Base-by-base conservation (phyloP, 2,329 filamentous ascomycete species). In the Epichloe baconii region DNA sequence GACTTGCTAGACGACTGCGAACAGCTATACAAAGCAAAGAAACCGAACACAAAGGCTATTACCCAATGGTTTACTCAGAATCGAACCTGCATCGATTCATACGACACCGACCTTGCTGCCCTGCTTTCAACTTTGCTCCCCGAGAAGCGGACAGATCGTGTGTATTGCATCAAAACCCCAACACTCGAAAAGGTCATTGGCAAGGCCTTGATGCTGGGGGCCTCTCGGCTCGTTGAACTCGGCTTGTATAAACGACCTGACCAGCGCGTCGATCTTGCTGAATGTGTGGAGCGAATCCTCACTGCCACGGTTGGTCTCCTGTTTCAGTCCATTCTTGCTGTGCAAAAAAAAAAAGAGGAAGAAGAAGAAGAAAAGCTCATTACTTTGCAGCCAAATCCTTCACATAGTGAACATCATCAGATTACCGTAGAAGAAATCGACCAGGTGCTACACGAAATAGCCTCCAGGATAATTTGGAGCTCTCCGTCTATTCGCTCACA, bases 61-160 rank as follows among this genome's bases (percentile, higher is more conserved):
- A 61, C 68, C 10, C 64, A 71, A 31, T 96, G 90, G 89, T 93
- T 94, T 65, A 62, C 64, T 14, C 68, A 71, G 1, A 78, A 95
- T 62, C 77, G 78, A 5, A 64, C 66, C 15, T 66, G 67, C 1
- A 73, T 95, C 15, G 69, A 82, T 60, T 70, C 73, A 0, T 68
- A 77, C 7, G 71, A 76, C 31, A 79, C 78, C 1, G 71, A 82
- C 59, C 71, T 74, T 1, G 69, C 78, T 1, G 83, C 86, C 2
- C 68, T 95, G 1, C 70, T 95, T 0, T 90, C 86, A 1, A 82
- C 83, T 3, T 67, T 96, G 0, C 76, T 94, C 0, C 88, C 89
- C 0, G 83, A 89, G 55, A 82, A 77, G 56, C 76, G 88, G 49
- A 82, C 80, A 3, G 88, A 95, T 61, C 78, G 88, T 31, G 85